Conservation (phyloP, 129 eudicot species). For the Escallonia herrerae region DNA sequence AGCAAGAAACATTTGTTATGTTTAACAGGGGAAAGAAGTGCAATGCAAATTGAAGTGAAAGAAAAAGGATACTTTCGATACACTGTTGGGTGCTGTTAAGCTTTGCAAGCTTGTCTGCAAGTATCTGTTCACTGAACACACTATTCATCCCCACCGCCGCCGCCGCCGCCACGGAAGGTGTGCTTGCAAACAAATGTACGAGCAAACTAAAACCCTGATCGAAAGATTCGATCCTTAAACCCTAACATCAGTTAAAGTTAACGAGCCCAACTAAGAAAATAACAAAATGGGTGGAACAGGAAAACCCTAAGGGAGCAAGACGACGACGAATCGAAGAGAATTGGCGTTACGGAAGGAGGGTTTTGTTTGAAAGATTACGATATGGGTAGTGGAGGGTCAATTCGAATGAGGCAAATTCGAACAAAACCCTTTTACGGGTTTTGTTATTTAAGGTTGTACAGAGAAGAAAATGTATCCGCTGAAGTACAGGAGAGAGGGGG, state of each 20-base stretch:
- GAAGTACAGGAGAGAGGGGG: too few species aligned
- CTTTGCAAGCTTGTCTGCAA: slow-evolving; percentile 84
- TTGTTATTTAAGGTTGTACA: too few species aligned
- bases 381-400: too few species aligned
- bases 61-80: slow-evolving; percentile 81
- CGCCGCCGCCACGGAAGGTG: not conserved
- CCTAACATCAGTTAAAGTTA: not conserved
- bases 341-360: not conserved
- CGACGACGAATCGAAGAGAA: not conserved
- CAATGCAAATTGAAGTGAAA: not conserved
- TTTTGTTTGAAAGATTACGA: too few species aligned
- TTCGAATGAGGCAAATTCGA: too few species aligned
- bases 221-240: slow-evolving; percentile 15
- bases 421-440: too few species aligned
- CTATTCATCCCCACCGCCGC: slow-evolving; percentile 58
- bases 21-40: too few species aligned
- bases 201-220: not conserved
- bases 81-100: slow-evolving; percentile 90
- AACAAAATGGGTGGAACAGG: not conserved
- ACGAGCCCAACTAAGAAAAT: too few species aligned
- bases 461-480: too few species aligned
- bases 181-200: slow-evolving; percentile 1
- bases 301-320: slow-evolving; percentile 7
- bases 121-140: slow-evolving; percentile 68
- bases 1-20: too few species aligned